phyloP scores from a whole-genome alignment of 306 rosid species.

The Potentilla sterilis region DNA sequence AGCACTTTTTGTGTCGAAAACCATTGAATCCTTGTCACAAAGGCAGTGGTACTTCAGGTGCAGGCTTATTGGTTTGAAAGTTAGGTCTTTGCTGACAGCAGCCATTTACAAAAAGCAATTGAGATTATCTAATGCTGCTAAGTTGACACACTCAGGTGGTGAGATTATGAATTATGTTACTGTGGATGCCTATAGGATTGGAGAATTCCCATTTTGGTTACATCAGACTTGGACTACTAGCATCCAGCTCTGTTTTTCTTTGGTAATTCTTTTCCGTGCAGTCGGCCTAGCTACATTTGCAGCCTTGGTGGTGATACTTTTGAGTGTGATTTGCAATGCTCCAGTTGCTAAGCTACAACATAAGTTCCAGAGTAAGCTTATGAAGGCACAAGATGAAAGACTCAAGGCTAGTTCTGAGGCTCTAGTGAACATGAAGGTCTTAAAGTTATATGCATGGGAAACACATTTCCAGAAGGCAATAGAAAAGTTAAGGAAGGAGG shows the following conservation, averaged over 20 bases:
- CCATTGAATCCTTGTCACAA: conserved; percentile 71
- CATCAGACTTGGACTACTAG: conserved; percentile 89
- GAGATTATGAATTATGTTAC: conserved; percentile 88
- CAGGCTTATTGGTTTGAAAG: conserved; percentile 67
- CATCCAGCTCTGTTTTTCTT: conserved; percentile 63
- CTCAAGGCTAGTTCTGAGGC: conserved; percentile 68
- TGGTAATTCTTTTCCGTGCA: conserved; percentile 57
- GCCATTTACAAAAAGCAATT: conserved; percentile 73
- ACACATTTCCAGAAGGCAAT: conserved; percentile 60
- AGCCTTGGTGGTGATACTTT: conserved; percentile 57
- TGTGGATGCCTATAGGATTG: conserved; percentile 86
- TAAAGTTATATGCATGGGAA: conserved; percentile 92
- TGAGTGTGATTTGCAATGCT: conserved; percentile 65
- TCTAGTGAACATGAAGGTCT: conserved; percentile 80
- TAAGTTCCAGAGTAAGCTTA: conserved; percentile 67
- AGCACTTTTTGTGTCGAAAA: conserved; percentile 55
- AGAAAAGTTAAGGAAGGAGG: conserved; percentile 55
- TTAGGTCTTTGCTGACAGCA: conserved; percentile 72
- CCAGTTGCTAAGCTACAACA: conserved; percentile 85
- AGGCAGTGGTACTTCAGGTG: conserved; percentile 86
- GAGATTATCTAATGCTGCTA: conserved; percentile 62
- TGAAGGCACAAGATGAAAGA: conserved; percentile 79
- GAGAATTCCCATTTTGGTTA: conserved; percentile 91
- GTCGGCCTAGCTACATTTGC: conserved; percentile 85
- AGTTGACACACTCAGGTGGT: conserved; percentile 66